Percentiles rank a stretch among this genome's conserved stretches.
These are phyloP conservation scores for Turnera subulata DNA, from an alignment of 345 rosid species.

Conservation along the genomic window DNA sequence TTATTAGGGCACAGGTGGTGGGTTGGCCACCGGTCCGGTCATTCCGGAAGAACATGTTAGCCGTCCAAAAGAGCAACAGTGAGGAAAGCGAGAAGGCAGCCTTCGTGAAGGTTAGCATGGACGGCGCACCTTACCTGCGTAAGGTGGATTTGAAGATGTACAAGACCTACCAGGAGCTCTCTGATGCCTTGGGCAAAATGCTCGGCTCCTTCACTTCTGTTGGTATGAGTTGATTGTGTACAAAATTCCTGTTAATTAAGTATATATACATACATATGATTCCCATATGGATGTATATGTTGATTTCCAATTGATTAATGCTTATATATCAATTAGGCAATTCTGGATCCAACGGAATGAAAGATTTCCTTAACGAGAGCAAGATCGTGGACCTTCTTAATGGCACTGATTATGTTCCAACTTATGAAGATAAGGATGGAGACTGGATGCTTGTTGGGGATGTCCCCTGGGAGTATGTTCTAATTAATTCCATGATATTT, in stretches of 20 bases:
- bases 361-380: conserved; percentile 70
- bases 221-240: conserved; percentile 27
- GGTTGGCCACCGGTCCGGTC: conserved; percentile 99
- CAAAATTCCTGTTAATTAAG: not conserved
- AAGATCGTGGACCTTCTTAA: conserved; percentile 64
- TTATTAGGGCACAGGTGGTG: conserved; percentile 79
- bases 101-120: conserved; percentile 90
- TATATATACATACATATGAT: too few relatives aligned
- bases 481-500: not conserved
- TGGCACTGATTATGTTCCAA: conserved; percentile 74
- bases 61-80: conserved; percentile 37
- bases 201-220: conserved; percentile 66
- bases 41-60: conserved; percentile 68
- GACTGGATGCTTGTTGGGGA: conserved; percentile 98
- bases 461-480: conserved; percentile 89
- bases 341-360: conserved; percentile 69
- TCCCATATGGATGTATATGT: not conserved
- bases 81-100: conserved; percentile 27
- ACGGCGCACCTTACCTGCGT: conserved; percentile 91
- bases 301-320: not conserved
- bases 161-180: conserved; percentile 63
- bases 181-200: conserved; percentile 64
- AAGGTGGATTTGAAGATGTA: conserved; percentile 80
- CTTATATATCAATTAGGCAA: too few relatives aligned
- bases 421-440: conserved; percentile 92